A percentile compares a stretch with the other conserved stretches of the same genome.
phyloP scores from a whole-genome alignment of 2,329 filamentous ascomycete genomes.

The Colletotrichum sp. region DNA sequence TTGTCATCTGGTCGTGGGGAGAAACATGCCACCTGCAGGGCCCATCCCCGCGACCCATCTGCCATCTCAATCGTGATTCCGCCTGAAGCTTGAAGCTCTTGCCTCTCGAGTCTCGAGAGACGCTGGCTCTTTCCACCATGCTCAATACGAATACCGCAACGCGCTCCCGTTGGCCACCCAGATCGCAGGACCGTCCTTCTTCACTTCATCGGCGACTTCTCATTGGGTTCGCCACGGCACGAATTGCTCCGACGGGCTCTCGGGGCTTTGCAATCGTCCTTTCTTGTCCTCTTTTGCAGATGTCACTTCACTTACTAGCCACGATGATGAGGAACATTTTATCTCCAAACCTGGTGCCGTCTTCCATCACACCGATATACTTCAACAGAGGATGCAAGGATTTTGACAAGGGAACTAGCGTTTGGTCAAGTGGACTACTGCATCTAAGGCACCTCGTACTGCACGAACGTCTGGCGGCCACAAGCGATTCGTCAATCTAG shows the following conservation, averaged over 20 bases:
- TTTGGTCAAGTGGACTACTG: neutral
- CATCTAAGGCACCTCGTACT: neutral
- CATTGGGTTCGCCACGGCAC: neutral
- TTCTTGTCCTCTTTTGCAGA: neutral
- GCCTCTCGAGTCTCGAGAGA: neutral
- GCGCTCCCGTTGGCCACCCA: neutral
- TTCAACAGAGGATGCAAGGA: neutral
- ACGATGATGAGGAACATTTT: neutral
- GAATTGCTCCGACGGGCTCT: neutral
- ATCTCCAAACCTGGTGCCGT: neutral
- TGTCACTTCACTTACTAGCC: neutral
- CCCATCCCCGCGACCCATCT: neutral
- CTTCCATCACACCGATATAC: neutral
- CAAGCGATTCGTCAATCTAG: neutral
- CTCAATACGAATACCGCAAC: neutral
- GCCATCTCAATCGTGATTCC: constrained; percentile 7
- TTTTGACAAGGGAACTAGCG: neutral
- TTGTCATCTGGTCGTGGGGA: neutral
- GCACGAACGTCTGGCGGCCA: neutral
- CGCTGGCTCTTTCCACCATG: neutral
- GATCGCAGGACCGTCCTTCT: neutral
- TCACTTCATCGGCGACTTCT: neutral
- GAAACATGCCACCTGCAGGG: neutral
- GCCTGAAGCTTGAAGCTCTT: neutral
- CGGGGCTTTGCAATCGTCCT: neutral